A percentile compares a stretch with the other conserved stretches of the same genome.
Evolutionary conservation across 176 grass and related monocot genomes (phyloP).

Genomic region (Carex cristatella): DNA sequence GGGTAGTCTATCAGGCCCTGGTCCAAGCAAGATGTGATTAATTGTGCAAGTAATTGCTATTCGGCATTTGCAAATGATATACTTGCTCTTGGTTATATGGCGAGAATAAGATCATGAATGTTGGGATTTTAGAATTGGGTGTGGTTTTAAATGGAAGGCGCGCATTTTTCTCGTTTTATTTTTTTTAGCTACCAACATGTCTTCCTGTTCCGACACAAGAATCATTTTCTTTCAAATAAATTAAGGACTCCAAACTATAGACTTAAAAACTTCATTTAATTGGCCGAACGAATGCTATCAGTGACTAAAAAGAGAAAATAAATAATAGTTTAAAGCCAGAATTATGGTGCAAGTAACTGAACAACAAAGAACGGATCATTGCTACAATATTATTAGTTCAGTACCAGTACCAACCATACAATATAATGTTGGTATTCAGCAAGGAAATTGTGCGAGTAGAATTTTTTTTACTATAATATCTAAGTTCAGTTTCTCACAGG

Average conservation of each 20-base stretch:
- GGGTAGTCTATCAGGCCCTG: slow-evolving; percentile 31
- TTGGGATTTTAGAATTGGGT: neutral
- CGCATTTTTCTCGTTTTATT: no score
- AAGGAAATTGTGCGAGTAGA: neutral
- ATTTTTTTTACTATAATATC: neutral
- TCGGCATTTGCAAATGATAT: neutral
- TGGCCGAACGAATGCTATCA: slow-evolving; percentile 59
- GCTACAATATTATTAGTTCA: neutral
- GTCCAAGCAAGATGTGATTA: slow-evolving; percentile 56
- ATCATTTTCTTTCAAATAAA: neutral
- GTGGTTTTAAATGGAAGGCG: neutral
- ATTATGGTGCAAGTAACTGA: neutral
- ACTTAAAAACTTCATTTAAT: slow-evolving; percentile 45
- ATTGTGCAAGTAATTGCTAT: neutral
- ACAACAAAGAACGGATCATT: neutral
- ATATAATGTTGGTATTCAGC: neutral
- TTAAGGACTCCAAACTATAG: neutral
- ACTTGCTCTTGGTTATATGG: neutral
- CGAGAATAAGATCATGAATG: neutral
- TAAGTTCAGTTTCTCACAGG: neutral
- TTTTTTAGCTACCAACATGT: neutral
- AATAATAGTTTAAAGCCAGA: slow-evolving; percentile 8
- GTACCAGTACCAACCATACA: neutral
- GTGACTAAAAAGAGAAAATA: slow-evolving; percentile 43
- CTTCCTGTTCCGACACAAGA: neutral